Percentiles rank a stretch among this genome's conserved stretches.
These are phyloP conservation scores for Drechslerella dactyloides DNA, from an alignment of 2,329 filamentous ascomycete genomes.

Conservation along the genomic window DNA sequence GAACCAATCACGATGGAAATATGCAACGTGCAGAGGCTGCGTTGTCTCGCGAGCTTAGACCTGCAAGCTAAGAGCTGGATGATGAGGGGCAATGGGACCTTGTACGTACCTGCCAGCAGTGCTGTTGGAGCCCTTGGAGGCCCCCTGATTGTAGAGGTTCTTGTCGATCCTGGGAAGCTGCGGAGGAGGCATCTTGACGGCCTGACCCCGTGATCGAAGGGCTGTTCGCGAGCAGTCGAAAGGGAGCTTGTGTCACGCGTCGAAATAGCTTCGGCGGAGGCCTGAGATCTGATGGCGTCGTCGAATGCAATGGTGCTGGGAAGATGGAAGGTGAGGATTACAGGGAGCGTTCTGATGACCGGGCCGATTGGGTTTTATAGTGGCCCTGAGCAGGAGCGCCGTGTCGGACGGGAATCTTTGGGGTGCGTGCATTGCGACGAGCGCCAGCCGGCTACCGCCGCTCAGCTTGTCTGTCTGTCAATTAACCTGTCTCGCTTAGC, in stretches of 20 bases:
- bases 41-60: constrained; percentile 8
- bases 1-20: not conserved
- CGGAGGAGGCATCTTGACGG: constrained; percentile 32
- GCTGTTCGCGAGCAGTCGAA: too few species aligned
- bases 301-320: not conserved
- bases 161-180: constrained; percentile 36
- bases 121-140: constrained; percentile 29
- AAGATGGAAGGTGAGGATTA: not conserved
- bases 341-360: not conserved
- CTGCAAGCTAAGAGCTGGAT: constrained; percentile 1
- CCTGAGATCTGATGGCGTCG: not conserved
- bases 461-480: not conserved
- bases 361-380: constrained; percentile 1
- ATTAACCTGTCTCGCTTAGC: not conserved
- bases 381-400: not conserved
- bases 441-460: too few species aligned
- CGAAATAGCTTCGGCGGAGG: not conserved
- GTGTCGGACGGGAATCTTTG: not conserved
- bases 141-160: constrained; percentile 41
- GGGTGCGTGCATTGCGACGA: too few species aligned
- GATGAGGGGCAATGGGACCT: not conserved
- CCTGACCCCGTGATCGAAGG: too few species aligned
- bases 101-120: constrained; percentile 22
- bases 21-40: constrained; percentile 14
- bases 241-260: too few species aligned